Evolutionary conservation across 2,329 filamentous ascomycete genomes (phyloP).

Genomic region (Fusarium poae): DNA sequence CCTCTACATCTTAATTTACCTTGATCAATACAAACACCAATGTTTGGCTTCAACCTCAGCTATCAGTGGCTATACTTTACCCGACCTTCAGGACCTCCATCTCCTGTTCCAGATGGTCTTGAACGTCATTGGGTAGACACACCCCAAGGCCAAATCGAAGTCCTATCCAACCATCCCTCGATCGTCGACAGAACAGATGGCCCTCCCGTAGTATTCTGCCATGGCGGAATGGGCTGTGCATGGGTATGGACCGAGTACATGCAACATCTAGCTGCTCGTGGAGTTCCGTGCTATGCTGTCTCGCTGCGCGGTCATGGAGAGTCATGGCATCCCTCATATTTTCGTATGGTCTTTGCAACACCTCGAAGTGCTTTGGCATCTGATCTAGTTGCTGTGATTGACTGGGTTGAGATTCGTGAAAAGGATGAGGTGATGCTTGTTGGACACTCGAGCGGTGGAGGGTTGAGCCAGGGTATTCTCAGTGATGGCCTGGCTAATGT

Average conservation of each 20-base stretch:
- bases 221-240: constrained; percentile 67
- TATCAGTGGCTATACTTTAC: constrained; percentile 47
- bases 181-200: constrained; percentile 20
- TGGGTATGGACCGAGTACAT: constrained; percentile 67
- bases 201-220: constrained; percentile 63
- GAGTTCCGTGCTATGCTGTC: constrained; percentile 65
- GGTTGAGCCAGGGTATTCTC: constrained; percentile 63
- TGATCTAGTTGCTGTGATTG: constrained; percentile 60
- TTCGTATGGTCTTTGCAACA: constrained; percentile 62
- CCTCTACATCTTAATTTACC: not conserved
- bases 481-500: constrained; percentile 57
- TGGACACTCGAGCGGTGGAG: constrained; percentile 66
- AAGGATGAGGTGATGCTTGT: constrained; percentile 58
- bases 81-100: constrained; percentile 42
- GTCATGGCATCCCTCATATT: constrained; percentile 64
- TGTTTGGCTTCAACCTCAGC: constrained; percentile 47
- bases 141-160: constrained; percentile 61
- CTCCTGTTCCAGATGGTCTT: constrained; percentile 55
- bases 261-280: constrained; percentile 59
- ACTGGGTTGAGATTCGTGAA: constrained; percentile 52
- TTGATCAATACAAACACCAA: constrained; percentile 18
- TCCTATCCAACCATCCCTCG: constrained; percentile 59
- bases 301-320: constrained; percentile 66
- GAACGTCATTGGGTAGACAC: constrained; percentile 60
- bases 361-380: constrained; percentile 57